Conservation (phyloP, 192 early-diverging fungal species). For the Glomus cerebriforme region DNA sequence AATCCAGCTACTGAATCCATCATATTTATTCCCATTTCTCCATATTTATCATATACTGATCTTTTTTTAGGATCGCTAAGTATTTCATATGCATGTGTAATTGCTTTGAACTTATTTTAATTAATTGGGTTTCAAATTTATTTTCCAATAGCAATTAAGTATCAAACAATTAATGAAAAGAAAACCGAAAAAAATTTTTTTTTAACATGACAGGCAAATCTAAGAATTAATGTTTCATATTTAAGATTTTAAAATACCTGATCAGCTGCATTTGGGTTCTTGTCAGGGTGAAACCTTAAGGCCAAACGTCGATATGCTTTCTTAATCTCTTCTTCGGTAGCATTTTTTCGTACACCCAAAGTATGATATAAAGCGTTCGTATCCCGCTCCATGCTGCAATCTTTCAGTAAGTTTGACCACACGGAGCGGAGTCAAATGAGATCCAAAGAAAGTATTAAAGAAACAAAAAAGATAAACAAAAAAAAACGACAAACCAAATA, state of each 20-base stretch:
- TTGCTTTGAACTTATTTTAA: constrained; percentile 69
- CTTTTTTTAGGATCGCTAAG: constrained; percentile 78
- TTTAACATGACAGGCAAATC: too few species aligned
- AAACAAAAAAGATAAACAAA: background rate
- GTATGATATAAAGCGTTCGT: constrained; percentile 56
- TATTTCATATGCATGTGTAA: constrained; percentile 86
- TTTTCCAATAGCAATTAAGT: background rate
- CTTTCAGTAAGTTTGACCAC: background rate
- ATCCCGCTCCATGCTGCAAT: constrained; percentile 54
- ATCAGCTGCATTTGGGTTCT: constrained; percentile 66
- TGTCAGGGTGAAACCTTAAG: constrained; percentile 45
- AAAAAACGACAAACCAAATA: background rate
- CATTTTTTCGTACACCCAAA: constrained; percentile 50
- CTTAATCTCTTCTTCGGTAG: constrained; percentile 61
- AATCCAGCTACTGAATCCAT: constrained; percentile 67
- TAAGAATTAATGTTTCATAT: too few species aligned
- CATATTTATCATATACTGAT: constrained; percentile 89
- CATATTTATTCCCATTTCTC: constrained; percentile 78
- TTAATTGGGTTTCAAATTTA: background rate
- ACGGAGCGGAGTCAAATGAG: background rate
- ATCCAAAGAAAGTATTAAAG: background rate
- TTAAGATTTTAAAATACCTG: constrained; percentile 51
- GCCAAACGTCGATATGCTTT: constrained; percentile 59
- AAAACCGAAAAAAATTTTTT: background rate
- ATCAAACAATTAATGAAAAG: background rate